These are phyloP conservation scores for Polytrichum commune DNA, from an alignment of 225 moss, liverwort and hornwort species.

Conservation along the genomic window DNA sequence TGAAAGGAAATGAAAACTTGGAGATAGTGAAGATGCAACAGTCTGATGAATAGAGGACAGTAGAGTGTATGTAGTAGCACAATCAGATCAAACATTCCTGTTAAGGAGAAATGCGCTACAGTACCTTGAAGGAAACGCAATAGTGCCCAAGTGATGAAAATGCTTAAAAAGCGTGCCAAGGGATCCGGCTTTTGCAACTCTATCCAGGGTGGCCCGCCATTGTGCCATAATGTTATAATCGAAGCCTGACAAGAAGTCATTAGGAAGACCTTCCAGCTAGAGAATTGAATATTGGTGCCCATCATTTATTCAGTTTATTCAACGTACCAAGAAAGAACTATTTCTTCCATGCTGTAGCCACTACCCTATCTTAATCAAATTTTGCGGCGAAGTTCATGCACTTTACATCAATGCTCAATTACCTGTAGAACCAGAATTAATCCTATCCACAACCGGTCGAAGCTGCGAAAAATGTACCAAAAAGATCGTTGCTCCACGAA, in stretches of 20 bases:
- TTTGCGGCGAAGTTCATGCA: neutral
- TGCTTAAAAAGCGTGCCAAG: slow-evolving; percentile 75
- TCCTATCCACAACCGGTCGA: slow-evolving; percentile 86
- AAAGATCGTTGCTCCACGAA: slow-evolving; percentile 94
- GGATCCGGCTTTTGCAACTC: slow-evolving; percentile 66
- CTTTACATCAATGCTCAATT: slow-evolving; percentile 1
- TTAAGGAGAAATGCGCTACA: neutral
- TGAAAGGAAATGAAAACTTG: too few species aligned
- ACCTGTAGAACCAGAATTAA: slow-evolving; percentile 90
- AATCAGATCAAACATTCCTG: too few species aligned
- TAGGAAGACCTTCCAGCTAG: neutral
- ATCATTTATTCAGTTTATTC: too few species aligned
- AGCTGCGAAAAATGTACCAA: slow-evolving; percentile 93
- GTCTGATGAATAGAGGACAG: too few species aligned
- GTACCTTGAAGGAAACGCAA: slow-evolving; percentile 82
- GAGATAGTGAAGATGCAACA: too few species aligned
- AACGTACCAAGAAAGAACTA: too few species aligned
- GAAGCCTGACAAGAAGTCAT: slow-evolving; percentile 42
- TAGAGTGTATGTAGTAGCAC: too few species aligned
- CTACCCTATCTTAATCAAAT: too few species aligned
- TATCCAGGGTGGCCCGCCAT: slow-evolving; percentile 47
- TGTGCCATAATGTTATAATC: slow-evolving; percentile 72
- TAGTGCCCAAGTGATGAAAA: slow-evolving; percentile 87
- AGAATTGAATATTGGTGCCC: neutral
- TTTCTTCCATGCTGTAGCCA: too few species aligned